Base-by-base conservation (phyloP, 2,329 filamentous ascomycete genomes). In the Incumbomyces lentus region DNA sequence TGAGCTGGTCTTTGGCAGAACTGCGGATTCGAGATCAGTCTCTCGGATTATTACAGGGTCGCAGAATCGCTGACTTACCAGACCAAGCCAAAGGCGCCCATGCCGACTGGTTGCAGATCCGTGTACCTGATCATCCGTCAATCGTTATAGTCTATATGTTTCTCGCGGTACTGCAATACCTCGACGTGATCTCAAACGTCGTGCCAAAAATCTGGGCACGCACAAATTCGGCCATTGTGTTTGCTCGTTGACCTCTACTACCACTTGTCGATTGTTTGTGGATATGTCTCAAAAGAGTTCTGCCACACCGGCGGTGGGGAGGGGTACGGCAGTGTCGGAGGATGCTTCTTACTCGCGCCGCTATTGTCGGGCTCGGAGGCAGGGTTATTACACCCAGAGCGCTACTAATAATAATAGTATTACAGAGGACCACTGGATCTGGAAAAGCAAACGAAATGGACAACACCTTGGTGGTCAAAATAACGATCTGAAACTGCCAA, bases 171-270 rank as follows among this genome's bases (percentile, higher is more conserved):
- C 31, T 49, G 13, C 31, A 62, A 53, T 79, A 95, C 88, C 92
- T 85, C 70, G 89, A 95, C 59, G 92, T 98, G 71, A 96, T 96
- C 79, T 98, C 92, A 66, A 98, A 98, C 60, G 92, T 96, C 53
- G 92, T 98, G 66, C 92, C 92, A 65, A 98, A 98, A 68, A 98
- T 96, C 78, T 96, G 90, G 65, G 90, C 89, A 71, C 92, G 86
- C 64, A 98, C 87, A 70, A 98, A 98, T 77, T 98, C 92, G 68
- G 92, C 92, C 92, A 98, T 96, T 67, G 64, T 82, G 78, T 35
- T 31, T 8, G 22, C 12, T 12, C 13, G 22, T 12, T 38, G 16
- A 38, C 22, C 12, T n/a, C n/a, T n/a, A 18, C 11, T 40, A 7
- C 22, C 22, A 31, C 17, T 18, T 40, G 17, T 26, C 22, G 18